phyloP scores from a whole-genome alignment of 2,329 filamentous ascomycete species.

The Neoscytalidium dimidiatum region DNA sequence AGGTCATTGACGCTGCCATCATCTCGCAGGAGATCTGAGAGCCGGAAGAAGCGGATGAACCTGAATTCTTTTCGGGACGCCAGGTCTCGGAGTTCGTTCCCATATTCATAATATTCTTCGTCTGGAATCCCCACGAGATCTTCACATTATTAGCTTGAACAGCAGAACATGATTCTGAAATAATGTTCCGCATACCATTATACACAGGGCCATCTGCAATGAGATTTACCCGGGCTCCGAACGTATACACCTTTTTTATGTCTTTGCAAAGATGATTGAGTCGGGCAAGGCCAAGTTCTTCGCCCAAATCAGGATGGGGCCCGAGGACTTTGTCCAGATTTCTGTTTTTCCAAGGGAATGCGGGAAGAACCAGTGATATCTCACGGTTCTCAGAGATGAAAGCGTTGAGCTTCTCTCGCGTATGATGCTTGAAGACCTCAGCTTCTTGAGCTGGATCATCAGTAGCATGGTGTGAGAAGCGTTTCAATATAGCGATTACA shows the following conservation, averaged over 20 bases:
- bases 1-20: neutral
- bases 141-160: neutral
- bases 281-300: conserved; percentile 15
- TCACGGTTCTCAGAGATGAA: neutral
- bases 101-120: neutral
- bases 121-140: neutral
- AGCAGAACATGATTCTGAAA: neutral
- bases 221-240: neutral
- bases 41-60: neutral
- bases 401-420: neutral
- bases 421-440: neutral
- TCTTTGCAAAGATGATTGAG: conserved; percentile 9
- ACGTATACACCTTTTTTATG: neutral
- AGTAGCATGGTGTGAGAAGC: neutral
- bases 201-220: conserved; percentile 11
- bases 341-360: neutral
- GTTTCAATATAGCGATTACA: neutral
- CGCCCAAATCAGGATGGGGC: conserved; percentile 8
- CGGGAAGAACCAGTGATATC: neutral
- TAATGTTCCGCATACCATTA: neutral
- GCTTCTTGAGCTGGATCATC: neutral
- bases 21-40: neutral
- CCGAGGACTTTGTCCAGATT: conserved; percentile 13
- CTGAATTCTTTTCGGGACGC: neutral
- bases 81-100: neutral